Evolutionary conservation across 345 rosid genomes (phyloP), one percentile per base, ranked within the genome.

Genomic region (Leavenworthia alabamica): DNA sequence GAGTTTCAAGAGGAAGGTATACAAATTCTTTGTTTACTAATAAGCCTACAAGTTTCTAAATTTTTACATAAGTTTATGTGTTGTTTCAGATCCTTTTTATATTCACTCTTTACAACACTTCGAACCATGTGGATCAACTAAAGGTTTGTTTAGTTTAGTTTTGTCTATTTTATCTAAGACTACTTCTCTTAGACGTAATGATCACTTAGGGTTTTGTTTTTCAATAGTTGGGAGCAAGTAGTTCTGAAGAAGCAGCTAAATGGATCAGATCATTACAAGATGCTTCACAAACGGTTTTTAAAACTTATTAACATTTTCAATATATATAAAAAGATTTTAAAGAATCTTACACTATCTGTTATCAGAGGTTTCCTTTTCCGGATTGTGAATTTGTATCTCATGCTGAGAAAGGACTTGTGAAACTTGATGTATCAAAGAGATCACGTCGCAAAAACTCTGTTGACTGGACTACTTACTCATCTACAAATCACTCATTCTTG

Each of bases 221-320:
- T 39, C 46, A 43, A 28, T 49, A 93, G 99, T 73, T 89, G 76
- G 99, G 99, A 60, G 96, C 99, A 42, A 80, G 79, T 58, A 86
- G 99, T 79, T 74, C 99, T 48, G 99, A 93, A 79, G 96, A 89
- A 53, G 96, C 97, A 26, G 97, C 90, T 12, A 77, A 70, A 68
- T 93, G 99, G 99, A 93, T 89, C 45, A 68, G 53, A 36, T 79
- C 83, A 17, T 62, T 89, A 62, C 82, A 87, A 71, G 81, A 79
- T 66, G 84, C 92, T 36, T 81, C 83, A n/a, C 52, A 79, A 35
- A 93, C 85, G 99, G 99, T 90, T 71, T 2, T 4, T 0, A 23
- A 41, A 1, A 8, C 2, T 0, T 51, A 20, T 0, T n/a, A 17
- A 37, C 6, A 20, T 39, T 56, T 56, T 48, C 41, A 8, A 7